Evolutionary conservation across 805 yeast genomes (phyloP).

Genomic region (Zygosaccharomyces pseudorouxii): DNA sequence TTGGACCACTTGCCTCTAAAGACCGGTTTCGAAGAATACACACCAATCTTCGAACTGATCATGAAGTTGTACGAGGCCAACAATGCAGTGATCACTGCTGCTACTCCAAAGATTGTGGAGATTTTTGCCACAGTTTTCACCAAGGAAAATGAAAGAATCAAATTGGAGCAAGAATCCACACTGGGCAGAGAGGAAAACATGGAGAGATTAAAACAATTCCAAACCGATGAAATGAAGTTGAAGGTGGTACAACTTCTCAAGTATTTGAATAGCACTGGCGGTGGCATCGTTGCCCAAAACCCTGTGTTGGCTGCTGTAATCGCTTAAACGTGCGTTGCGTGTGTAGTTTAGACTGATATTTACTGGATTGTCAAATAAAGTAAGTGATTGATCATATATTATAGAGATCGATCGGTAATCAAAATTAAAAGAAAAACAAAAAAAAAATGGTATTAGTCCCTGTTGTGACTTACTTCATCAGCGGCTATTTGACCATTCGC

Average conservation of each 20-base stretch:
- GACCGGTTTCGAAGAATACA: constrained; percentile 88
- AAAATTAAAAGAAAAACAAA: neutral
- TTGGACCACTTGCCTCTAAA: constrained; percentile 77
- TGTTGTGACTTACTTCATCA: no score
- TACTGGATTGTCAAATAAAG: neutral
- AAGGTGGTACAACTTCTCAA: constrained; percentile 68
- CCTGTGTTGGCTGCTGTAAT: constrained; percentile 36
- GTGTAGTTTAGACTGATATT: neutral
- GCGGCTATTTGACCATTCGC: no score
- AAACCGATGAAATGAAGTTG: constrained; percentile 56
- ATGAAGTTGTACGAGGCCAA: constrained; percentile 64
- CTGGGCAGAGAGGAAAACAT: constrained; percentile 81
- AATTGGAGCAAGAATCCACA: constrained; percentile 66
- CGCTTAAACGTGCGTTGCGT: constrained; percentile 20
- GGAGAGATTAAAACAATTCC: constrained; percentile 76
- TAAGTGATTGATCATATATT: neutral
- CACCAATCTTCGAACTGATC: constrained; percentile 79
- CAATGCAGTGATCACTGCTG: constrained; percentile 48
- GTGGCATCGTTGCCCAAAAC: constrained; percentile 55
- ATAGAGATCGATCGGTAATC: neutral
- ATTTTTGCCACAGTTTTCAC: constrained; percentile 66
- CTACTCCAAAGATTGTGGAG: constrained; percentile 60
- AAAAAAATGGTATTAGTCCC: no score
- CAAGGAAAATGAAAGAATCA: constrained; percentile 70
- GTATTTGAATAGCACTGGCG: constrained; percentile 59